These are phyloP conservation scores for Candida tammaniensis DNA, from an alignment of 805 yeast species.

Conservation along the genomic window DNA sequence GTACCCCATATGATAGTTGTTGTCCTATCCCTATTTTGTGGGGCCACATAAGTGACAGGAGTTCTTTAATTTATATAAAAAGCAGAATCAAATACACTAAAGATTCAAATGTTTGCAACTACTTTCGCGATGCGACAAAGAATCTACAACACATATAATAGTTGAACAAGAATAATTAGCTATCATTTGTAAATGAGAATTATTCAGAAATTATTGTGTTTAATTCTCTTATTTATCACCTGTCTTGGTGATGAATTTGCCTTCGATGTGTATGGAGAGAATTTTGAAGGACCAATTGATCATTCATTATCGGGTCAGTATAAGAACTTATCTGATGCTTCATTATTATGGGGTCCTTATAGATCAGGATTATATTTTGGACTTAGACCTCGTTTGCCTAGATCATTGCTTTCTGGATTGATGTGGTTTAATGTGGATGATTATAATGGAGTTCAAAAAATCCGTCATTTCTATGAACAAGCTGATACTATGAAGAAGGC, in stretches of 20 bases:
- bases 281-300: slow-evolving; percentile 44
- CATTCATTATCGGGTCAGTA: slow-evolving; percentile 16
- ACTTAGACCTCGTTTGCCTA: slow-evolving; percentile 76
- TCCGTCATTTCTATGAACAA: slow-evolving; percentile 77
- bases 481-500: slow-evolving; percentile 67
- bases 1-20: slow-evolving; percentile 43
- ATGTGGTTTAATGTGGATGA: slow-evolving; percentile 81
- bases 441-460: slow-evolving; percentile 47
- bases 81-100: no score
- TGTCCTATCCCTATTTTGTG: slow-evolving; percentile 34
- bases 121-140: no score
- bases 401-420: slow-evolving; percentile 71
- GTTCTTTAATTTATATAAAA: no score
- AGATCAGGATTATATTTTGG: slow-evolving; percentile 86
- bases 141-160: no score
- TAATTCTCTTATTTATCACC: neutral
- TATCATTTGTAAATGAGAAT: no score
- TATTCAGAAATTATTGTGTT: no score
- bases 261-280: slow-evolving; percentile 43
- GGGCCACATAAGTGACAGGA: slow-evolving; percentile 40
- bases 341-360: slow-evolving; percentile 84
- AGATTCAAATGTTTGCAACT: no score
- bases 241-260: slow-evolving; percentile 7
- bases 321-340: slow-evolving; percentile 18
- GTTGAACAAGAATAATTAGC: no score